Evolutionary conservation across 129 eudicot species (phyloP).

Genomic region (Tanacetum coccineum): DNA sequence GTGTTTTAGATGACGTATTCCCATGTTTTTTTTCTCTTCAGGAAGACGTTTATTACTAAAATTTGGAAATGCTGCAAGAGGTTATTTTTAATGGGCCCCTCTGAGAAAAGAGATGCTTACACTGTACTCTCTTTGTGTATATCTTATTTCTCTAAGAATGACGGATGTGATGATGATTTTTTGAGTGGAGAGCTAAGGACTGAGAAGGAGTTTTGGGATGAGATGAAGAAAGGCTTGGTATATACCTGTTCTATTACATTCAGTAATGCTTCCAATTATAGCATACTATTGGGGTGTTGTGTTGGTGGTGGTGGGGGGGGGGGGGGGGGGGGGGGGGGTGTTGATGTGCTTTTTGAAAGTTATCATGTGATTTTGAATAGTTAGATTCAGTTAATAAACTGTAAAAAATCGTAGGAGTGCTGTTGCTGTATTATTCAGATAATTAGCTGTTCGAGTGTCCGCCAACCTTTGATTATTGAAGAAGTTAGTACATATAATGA

Average conservation of each 20-base stretch:
- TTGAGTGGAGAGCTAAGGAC: conserved; percentile 34
- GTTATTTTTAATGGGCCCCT: conserved; percentile 59
- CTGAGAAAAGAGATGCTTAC: conserved; percentile 92
- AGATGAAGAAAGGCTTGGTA: conserved; percentile 93
- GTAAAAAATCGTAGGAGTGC: too few species aligned
- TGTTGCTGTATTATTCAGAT: too few species aligned
- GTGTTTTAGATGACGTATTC: background rate
- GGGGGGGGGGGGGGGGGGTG: too few species aligned
- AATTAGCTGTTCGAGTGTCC: background rate
- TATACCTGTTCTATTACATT: conserved; percentile 7
- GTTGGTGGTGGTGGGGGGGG: background rate
- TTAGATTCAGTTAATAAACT: too few species aligned
- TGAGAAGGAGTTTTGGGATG: conserved; percentile 78
- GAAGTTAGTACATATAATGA: background rate
- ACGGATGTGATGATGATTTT: conserved; percentile 32
- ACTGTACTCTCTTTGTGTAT: conserved; percentile 69
- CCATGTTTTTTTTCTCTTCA: conserved; percentile 24
- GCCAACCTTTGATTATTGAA: background rate
- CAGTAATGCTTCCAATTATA: background rate
- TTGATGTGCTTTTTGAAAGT: background rate
- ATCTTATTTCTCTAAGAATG: conserved; percentile 46
- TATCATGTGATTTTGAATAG: background rate
- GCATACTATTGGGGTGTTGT: conserved; percentile 1
- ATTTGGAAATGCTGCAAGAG: conserved; percentile 79
- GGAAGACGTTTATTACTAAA: conserved; percentile 43